Evolutionary conservation across 768 basidiomycete genomes (phyloP).

Genomic region (Tylopilus subfusipes): DNA sequence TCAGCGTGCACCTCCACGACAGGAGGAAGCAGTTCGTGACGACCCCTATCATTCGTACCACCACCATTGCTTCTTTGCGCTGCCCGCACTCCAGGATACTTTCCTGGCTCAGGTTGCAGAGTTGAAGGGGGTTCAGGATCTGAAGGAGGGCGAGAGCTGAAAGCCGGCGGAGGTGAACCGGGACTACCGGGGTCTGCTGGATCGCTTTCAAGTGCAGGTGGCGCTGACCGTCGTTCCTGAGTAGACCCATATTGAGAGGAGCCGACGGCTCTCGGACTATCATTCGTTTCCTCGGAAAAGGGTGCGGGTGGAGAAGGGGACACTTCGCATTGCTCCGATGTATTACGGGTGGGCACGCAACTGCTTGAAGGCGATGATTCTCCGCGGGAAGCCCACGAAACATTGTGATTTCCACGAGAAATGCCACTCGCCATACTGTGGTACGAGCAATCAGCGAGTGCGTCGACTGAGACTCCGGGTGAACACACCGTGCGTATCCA

Average conservation of each 20-base stretch:
- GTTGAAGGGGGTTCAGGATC: not conserved
- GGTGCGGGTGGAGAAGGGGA: conserved; percentile 38
- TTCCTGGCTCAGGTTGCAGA: conserved; percentile 38
- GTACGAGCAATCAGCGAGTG: conserved; percentile 1
- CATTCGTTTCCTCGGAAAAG: not conserved
- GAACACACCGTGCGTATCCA: conserved; percentile 74
- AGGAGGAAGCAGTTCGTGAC: conserved; percentile 12
- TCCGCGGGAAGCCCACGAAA: conserved; percentile 55
- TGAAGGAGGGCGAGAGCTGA: conserved; percentile 1
- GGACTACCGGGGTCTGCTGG: conserved; percentile 32
- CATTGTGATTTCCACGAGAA: conserved; percentile 42
- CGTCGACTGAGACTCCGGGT: conserved; percentile 10
- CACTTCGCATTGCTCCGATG: conserved; percentile 33
- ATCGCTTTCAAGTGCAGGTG: conserved; percentile 44
- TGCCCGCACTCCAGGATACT: conserved; percentile 39
- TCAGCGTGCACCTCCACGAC: conserved; percentile 16
- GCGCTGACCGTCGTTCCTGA: conserved; percentile 42
- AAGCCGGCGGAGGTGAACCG: conserved; percentile 20
- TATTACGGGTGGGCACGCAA: conserved; percentile 1
- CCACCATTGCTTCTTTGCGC: conserved; percentile 8
- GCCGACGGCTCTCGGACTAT: not conserved
- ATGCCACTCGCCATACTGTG: conserved; percentile 67
- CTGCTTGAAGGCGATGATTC: conserved; percentile 33
- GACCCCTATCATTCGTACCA: conserved; percentile 18
- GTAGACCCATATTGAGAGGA: not conserved